Base-by-base conservation (phyloP, 139 green algal species). In the Chlamydomonas asymmetrica region DNA sequence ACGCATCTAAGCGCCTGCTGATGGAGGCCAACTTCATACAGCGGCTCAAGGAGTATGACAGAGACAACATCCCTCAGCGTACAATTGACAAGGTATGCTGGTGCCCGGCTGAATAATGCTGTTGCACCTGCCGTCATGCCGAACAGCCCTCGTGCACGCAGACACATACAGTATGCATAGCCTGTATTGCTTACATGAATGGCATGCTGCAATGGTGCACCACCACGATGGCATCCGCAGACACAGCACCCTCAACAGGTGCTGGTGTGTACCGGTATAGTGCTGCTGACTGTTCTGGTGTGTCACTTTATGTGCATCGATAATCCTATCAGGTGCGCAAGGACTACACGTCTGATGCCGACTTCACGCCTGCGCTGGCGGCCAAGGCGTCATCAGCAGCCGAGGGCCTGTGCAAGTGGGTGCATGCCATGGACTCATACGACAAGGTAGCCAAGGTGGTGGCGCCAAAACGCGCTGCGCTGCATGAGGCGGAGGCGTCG, bases 351-450 rank as follows among this genome's bases (percentile, higher is more conserved):
- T 71, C 45, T 23, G 88, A 92, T 61, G 73, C 82, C 8, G 89
- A 95, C 29, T 92, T 95, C 74, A 89, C 87, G 5, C 89, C 88
- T 23, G 76, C 83, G 48, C 88, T 88, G 34, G 85, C 88, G 0
- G 83, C 80, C 54, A 84, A 90, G 73, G 89, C 84, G 3, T 93
- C 89, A 27, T 82, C 69, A 4, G 91, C 91, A 27, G 91, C 91
- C 6, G 85, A 89, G 79, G 89, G 86, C 25, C 61, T 93, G 71
- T 94, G 85, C 82, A 91, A 89, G 86, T 95, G 91, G 91, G 89
- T 89, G 57, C 80, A 90, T 27, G 91, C 90, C 2, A 96, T 96
- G 91, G 78, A 92, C 78, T 80, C 80, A 41, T 96, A 96, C 83
- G 83, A 96, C 82, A 86, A 73, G 13, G 85, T 94, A 29, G 78